Evolutionary conservation across 2,329 filamentous ascomycete genomes (phyloP).

Genomic region (Fusarium abutilonis): DNA sequence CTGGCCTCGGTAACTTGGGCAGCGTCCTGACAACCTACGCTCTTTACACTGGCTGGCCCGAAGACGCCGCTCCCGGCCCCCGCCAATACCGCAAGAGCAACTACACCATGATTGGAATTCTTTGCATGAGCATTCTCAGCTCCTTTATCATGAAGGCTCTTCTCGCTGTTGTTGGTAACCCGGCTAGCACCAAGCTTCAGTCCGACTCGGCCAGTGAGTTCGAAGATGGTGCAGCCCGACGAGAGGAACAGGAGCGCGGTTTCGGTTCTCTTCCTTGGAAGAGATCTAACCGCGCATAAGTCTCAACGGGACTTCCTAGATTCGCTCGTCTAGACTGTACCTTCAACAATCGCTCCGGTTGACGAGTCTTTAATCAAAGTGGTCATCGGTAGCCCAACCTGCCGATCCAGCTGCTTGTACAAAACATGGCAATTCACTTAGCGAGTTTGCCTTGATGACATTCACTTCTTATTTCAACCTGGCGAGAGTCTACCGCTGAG

Average conservation of each 20-base stretch:
- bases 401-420: constrained; percentile 38
- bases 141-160: constrained; percentile 74
- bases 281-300: constrained; percentile 44
- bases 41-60: constrained; percentile 86
- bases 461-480: constrained; percentile 30
- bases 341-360: constrained; percentile 46
- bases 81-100: constrained; percentile 85
- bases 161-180: constrained; percentile 67
- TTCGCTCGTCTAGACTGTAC: constrained; percentile 29
- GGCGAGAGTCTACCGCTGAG: constrained; percentile 4
- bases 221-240: constrained; percentile 68
- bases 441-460: constrained; percentile 11
- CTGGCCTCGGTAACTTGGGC: constrained; percentile 85
- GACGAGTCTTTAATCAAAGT: constrained; percentile 19
- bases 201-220: constrained; percentile 57
- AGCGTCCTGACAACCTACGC: constrained; percentile 90
- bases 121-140: constrained; percentile 79
- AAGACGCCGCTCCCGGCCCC: constrained; percentile 73
- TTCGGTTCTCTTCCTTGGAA: constrained; percentile 57
- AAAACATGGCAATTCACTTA: constrained; percentile 9
- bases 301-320: constrained; percentile 14
- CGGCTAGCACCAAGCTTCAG: constrained; percentile 59
- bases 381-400: constrained; percentile 53
- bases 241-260: constrained; percentile 68
- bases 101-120: constrained; percentile 86